Conservation (phyloP, 192 early-diverging fungal genomes). For the Jimgerdemannia lactiflua region DNA sequence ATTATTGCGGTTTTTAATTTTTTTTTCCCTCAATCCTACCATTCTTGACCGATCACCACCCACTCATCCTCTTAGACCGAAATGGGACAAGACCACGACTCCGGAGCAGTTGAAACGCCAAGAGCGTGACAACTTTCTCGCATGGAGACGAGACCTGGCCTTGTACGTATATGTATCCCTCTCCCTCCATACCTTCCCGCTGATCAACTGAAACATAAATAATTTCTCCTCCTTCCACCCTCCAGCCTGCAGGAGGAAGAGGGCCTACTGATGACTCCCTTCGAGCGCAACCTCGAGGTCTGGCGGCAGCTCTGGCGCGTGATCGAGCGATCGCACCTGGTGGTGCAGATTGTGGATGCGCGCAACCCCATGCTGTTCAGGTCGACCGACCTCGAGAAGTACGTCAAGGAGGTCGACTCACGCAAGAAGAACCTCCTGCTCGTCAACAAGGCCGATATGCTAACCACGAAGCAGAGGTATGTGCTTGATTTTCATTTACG, state of each 20-base stretch:
- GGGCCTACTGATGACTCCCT: constrained; percentile 92
- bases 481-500: not conserved
- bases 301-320: constrained; percentile 99
- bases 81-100: constrained; percentile 86
- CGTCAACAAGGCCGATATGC: constrained; percentile 98
- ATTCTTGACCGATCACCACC: no score
- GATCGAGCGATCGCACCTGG: constrained; percentile 91
- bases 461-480: constrained; percentile 82
- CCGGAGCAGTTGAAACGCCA: constrained; percentile 71
- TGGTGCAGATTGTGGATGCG: constrained; percentile 99
- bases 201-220: constrained; percentile 1
- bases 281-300: constrained; percentile 97
- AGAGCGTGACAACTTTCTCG: constrained; percentile 88
- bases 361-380: constrained; percentile 94
- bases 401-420: constrained; percentile 87
- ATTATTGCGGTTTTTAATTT: constrained; percentile 26
- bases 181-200: constrained; percentile 9
- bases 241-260: constrained; percentile 86
- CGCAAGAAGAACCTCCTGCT: constrained; percentile 87
- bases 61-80: constrained; percentile 42
- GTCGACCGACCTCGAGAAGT: constrained; percentile 82
- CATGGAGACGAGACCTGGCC: constrained; percentile 88
- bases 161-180: constrained; percentile 37
- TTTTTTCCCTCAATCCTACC: not conserved
- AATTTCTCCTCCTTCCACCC: constrained; percentile 1